A percentile compares a stretch with the other conserved stretches of the same genome.
phyloP scores from a whole-genome alignment of 139 green algal species.

The Chlorella sp. region DNA sequence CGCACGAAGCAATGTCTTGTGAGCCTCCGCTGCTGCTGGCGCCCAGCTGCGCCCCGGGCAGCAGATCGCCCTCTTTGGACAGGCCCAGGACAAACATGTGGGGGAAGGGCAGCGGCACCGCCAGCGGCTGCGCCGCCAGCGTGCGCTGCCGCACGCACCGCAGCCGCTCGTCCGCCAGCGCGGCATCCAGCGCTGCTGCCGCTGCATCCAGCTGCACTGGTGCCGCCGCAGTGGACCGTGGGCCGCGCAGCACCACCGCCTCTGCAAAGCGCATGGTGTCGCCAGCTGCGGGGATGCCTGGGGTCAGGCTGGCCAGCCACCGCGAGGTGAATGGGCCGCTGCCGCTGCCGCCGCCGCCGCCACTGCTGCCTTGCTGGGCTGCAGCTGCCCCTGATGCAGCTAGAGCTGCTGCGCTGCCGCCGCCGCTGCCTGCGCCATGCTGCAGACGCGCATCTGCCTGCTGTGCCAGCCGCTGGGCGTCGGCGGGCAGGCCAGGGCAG shows the following conservation, averaged over 20 bases:
- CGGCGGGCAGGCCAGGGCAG: slow-evolving; percentile 39
- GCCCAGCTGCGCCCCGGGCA: background rate
- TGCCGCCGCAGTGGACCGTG: background rate
- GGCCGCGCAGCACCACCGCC: slow-evolving; percentile 42
- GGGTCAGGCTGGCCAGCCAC: slow-evolving; percentile 32
- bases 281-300: slow-evolving; percentile 8
- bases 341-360: background rate
- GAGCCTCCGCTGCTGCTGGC: background rate
- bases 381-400: background rate
- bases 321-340: slow-evolving; percentile 1
- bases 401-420: background rate
- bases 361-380: background rate
- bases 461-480: slow-evolving; percentile 14
- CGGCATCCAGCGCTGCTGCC: slow-evolving; percentile 24
- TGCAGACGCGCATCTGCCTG: slow-evolving; percentile 8
- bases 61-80: slow-evolving; percentile 10
- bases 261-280: slow-evolving; percentile 28
- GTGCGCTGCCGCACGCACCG: slow-evolving; percentile 48
- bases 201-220: slow-evolving; percentile 9
- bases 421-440: background rate
- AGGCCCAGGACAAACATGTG: slow-evolving; percentile 31
- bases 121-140: slow-evolving; percentile 34
- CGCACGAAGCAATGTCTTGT: slow-evolving; percentile 11
- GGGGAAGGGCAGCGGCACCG: slow-evolving; percentile 54
- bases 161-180: slow-evolving; percentile 28